phyloP scores from a whole-genome alignment of 768 basidiomycete species.

The Austroboletus eburneus region DNA sequence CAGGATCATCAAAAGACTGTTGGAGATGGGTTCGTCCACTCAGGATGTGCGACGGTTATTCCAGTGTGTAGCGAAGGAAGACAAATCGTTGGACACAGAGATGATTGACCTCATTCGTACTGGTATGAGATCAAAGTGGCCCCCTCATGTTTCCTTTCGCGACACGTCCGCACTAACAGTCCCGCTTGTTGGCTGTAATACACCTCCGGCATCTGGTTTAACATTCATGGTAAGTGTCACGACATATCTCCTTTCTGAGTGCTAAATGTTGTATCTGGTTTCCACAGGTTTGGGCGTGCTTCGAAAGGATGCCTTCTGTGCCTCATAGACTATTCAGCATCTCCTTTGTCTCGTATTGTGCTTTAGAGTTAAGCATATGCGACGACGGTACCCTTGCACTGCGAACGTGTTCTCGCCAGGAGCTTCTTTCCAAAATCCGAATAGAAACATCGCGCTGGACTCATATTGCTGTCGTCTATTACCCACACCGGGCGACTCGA shows the following conservation, averaged over 20 bases:
- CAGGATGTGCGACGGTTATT: slow-evolving; percentile 63
- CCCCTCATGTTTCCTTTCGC: slow-evolving; percentile 71
- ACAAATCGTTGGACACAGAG: slow-evolving; percentile 54
- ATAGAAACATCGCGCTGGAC: slow-evolving; percentile 64
- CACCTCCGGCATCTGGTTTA: slow-evolving; percentile 59
- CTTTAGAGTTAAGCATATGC: slow-evolving; percentile 46
- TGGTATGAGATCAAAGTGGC: slow-evolving; percentile 74
- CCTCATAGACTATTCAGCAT: slow-evolving; percentile 37
- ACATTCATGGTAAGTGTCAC: slow-evolving; percentile 58
- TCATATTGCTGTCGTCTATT: slow-evolving; percentile 64
- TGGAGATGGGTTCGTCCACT: slow-evolving; percentile 72
- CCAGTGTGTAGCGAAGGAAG: slow-evolving; percentile 46
- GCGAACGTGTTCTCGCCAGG: slow-evolving; percentile 35
- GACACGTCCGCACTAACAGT: slow-evolving; percentile 49
- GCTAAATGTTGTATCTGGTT: background rate
- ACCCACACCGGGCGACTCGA: slow-evolving; percentile 51
- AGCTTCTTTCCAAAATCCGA: slow-evolving; percentile 43
- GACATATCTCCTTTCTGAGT: background rate
- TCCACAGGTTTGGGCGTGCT: slow-evolving; percentile 45
- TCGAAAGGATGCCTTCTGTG: slow-evolving; percentile 39
- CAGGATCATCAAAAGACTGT: slow-evolving; percentile 60
- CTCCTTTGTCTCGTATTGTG: slow-evolving; percentile 24
- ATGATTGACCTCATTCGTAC: slow-evolving; percentile 67
- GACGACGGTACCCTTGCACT: slow-evolving; percentile 57
- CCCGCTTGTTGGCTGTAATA: slow-evolving; percentile 44